Percentiles rank a stretch among this genome's conserved stretches.
These are phyloP conservation scores for Dothidotthia symphoricarpi DNA, from an alignment of 2,329 filamentous ascomycete genomes.

Conservation along the genomic window DNA sequence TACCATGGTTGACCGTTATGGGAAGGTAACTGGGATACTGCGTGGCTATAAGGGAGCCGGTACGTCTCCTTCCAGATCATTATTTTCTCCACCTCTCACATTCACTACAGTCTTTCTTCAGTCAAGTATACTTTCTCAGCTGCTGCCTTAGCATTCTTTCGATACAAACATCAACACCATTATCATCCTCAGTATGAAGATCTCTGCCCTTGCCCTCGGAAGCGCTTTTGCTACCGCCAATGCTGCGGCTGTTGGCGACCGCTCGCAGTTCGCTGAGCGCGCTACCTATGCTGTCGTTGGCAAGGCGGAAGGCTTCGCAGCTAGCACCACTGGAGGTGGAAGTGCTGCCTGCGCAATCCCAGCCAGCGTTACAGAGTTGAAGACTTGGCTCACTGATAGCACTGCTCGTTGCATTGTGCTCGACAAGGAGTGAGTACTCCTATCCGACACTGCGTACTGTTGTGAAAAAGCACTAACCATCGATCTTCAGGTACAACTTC, in stretches of 20 bases:
- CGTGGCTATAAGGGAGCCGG: slow-evolving; percentile 1
- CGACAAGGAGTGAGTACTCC: slow-evolving; percentile 39
- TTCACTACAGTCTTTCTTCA: no score
- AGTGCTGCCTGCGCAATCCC: slow-evolving; percentile 56
- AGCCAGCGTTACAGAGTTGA: slow-evolving; percentile 54
- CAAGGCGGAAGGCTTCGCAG: slow-evolving; percentile 50
- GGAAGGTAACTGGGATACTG: neutral
- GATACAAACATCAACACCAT: neutral
- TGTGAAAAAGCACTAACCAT: neutral
- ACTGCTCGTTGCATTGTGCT: slow-evolving; percentile 58
- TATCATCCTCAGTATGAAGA: slow-evolving; percentile 20
- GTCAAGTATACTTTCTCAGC: neutral
- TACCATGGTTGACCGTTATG: neutral
- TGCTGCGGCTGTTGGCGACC: slow-evolving; percentile 15
- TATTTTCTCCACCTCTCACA: slow-evolving; percentile 4
- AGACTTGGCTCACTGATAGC: slow-evolving; percentile 56
- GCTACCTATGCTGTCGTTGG: slow-evolving; percentile 31
- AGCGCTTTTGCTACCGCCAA: slow-evolving; percentile 14
- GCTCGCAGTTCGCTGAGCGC: slow-evolving; percentile 5
- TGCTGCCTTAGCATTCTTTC: neutral
- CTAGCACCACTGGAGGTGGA: slow-evolving; percentile 61
- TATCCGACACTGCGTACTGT: neutral
- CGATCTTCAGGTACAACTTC: slow-evolving; percentile 48
- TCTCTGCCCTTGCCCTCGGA: slow-evolving; percentile 17
- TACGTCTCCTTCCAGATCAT: neutral